Percentiles rank a stretch among this genome's conserved stretches.
Evolutionary conservation across 1,284 basidiomycete genomes (phyloP).

Genomic region (Apiotrichum brassicae): DNA sequence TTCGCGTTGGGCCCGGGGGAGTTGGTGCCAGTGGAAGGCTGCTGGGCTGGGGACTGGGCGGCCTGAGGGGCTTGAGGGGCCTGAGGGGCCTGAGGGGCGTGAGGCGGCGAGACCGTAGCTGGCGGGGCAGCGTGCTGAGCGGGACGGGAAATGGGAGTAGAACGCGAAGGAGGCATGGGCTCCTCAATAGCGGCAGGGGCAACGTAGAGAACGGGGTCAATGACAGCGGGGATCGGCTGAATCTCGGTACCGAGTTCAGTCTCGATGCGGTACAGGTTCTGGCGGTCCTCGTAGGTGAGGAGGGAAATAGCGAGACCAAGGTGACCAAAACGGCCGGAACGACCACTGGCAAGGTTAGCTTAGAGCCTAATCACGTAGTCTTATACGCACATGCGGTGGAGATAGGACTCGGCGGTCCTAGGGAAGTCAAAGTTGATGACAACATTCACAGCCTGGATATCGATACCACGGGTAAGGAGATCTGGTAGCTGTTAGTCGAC

Average conservation of each 20-base stretch:
- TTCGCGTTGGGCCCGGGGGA: not conserved
- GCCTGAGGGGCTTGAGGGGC: constrained; percentile 9
- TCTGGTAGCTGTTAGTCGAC: constrained; percentile 49
- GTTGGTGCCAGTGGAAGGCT: not conserved
- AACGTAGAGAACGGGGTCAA: constrained; percentile 91
- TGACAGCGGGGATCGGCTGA: constrained; percentile 83
- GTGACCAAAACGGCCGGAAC: constrained; percentile 95
- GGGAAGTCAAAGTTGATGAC: constrained; percentile 99
- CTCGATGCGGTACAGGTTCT: constrained; percentile 96
- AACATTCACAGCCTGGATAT: constrained; percentile 98
- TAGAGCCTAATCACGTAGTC: not conserved
- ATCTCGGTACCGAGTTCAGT: constrained; percentile 98
- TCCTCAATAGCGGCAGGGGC: constrained; percentile 49
- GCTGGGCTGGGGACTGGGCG: constrained; percentile 1
- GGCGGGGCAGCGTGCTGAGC: constrained; percentile 3
- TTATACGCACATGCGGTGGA: constrained; percentile 58
- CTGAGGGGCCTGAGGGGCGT: constrained; percentile 4
- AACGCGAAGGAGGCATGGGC: constrained; percentile 14
- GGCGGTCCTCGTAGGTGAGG: constrained; percentile 92
- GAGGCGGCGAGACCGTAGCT: not conserved
- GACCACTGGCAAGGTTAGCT: constrained; percentile 56
- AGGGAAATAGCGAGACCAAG: constrained; percentile 95
- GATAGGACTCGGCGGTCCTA: constrained; percentile 96
- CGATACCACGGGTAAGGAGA: constrained; percentile 96
- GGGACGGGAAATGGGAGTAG: constrained; percentile 11